Conservation (phyloP, 2,329 filamentous ascomycete species). For the Coleophoma eucalyptorum region DNA sequence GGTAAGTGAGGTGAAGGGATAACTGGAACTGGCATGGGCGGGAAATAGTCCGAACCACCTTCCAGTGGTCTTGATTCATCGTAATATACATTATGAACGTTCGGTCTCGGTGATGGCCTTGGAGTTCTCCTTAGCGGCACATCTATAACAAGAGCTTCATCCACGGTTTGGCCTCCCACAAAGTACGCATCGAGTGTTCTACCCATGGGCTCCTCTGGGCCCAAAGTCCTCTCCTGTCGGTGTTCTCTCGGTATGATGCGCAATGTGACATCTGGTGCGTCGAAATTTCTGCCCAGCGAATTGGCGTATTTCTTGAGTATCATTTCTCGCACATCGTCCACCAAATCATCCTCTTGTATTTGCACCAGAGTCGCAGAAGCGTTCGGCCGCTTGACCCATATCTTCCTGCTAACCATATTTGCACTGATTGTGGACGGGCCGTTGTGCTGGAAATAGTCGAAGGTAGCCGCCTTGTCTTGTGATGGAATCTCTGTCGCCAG, state of each 20-base stretch:
- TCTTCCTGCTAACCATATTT: slow-evolving; percentile 67
- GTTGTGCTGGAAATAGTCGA: slow-evolving; percentile 27
- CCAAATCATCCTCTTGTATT: slow-evolving; percentile 82
- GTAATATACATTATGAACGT: slow-evolving; percentile 45
- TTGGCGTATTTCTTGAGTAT: slow-evolving; percentile 93
- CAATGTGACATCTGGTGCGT: slow-evolving; percentile 83
- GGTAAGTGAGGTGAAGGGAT: slow-evolving; percentile 26
- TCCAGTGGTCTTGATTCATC: slow-evolving; percentile 63
- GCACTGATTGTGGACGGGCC: slow-evolving; percentile 23
- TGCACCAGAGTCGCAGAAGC: slow-evolving; percentile 85
- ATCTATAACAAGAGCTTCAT: slow-evolving; percentile 90
- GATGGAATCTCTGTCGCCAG: slow-evolving; percentile 37
- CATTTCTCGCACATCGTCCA: slow-evolving; percentile 91
- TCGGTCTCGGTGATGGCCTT: slow-evolving; percentile 66
- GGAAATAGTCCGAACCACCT: slow-evolving; percentile 77
- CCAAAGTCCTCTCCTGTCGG: slow-evolving; percentile 64
- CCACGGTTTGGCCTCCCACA: slow-evolving; percentile 80
- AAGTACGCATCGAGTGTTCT: slow-evolving; percentile 78
- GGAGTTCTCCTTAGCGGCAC: slow-evolving; percentile 74
- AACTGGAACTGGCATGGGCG: slow-evolving; percentile 53
- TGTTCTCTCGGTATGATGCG: slow-evolving; percentile 71
- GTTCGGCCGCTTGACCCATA: slow-evolving; percentile 89
- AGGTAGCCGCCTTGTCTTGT: slow-evolving; percentile 26
- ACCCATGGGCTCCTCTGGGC: slow-evolving; percentile 81
- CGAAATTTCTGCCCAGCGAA: slow-evolving; percentile 82